Evolutionary conservation across 2,329 filamentous ascomycete species (phyloP), one percentile per base, ranked within the genome.

Genomic region (Geoglossum cookeanum): DNA sequence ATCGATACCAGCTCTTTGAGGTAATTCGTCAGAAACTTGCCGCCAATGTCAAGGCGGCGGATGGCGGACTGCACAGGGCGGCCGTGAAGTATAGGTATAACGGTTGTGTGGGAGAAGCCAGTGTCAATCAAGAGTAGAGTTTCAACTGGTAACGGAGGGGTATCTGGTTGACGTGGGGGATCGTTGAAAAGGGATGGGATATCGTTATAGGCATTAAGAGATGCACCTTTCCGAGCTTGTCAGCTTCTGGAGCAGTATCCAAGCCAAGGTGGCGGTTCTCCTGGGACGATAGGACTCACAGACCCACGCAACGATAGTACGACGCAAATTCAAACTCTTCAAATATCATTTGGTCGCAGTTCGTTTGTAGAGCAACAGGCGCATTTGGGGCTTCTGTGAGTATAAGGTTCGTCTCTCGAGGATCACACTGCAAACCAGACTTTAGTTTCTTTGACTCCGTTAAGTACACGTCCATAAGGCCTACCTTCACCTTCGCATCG

Each of bases 341-440:
- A 73, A 98, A 97, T 1, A 97, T 80, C 66, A 98, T 88, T 72
- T 98, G 91, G 66, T 98, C 92, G 63, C 87, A 89, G 67, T 96
- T 92, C 44, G 83, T 80, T 69, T 96, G 89, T 61, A 98, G 71
- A 11, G 82, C 81, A 0, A 84, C 82, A 58, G 94, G 76, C 3
- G 84, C 82, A 69, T 94, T 95, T 3, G 89, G 84, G 51, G 88
- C 85, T 69, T 98, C 92, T 1, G 86, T 82, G 55, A 97, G 76
- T 3, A 98, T 72, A 58, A 98, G 71, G 53, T 88, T 84, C n/a
- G 88, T 92, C 57, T 91, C 83, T 56, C 77, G 74, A 0, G 91
- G 87, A 63, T 94, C 83, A 68, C 85, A 88, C 69, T 75, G 58
- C 9, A 62, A 57, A 51, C 42, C 57, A 33, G 47, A 60, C 6